phyloP scores from a whole-genome alignment of 129 eudicot genomes.

The Ambrosia trifida region DNA sequence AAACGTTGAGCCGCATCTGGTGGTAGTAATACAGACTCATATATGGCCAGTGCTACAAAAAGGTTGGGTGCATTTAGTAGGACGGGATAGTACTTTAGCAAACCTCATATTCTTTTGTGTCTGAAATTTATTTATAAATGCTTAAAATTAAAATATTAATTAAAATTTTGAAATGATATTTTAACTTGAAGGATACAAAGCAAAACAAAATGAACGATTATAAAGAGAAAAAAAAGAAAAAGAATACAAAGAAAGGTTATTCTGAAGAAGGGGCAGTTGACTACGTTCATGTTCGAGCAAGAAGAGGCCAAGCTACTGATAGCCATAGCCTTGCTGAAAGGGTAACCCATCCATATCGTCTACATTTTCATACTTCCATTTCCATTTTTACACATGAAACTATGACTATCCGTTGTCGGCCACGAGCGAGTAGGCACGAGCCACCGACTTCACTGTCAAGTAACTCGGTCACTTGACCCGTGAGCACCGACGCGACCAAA shows the following conservation, averaged over 20 bases:
- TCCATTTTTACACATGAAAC: conserved; percentile 32
- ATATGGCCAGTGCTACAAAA: too few relatives aligned
- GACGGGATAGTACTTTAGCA: too few relatives aligned
- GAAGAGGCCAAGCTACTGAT: conserved; percentile 98
- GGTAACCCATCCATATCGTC: conserved; percentile 38
- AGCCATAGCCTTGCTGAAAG: conserved; percentile 98
- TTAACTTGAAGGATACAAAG: conserved; percentile 38
- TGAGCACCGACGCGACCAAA: too few relatives aligned
- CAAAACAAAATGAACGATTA: conserved; percentile 42
- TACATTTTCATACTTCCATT: conserved; percentile 26
- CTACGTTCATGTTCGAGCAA: conserved; percentile 94
- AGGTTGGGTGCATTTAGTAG: too few relatives aligned
- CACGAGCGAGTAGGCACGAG: too few relatives aligned
- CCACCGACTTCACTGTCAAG: too few relatives aligned
- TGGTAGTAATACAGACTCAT: too few relatives aligned
- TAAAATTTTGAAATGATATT: background rate
- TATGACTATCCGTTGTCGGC: too few relatives aligned
- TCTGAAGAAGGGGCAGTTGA: conserved; percentile 48
- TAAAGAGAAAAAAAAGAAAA: conserved; percentile 41
- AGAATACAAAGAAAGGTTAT: conserved; percentile 23
- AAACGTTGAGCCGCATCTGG: too few relatives aligned
- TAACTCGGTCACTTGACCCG: too few relatives aligned
- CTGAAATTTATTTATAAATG: background rate
- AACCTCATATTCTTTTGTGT: background rate
- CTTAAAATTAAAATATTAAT: background rate